A percentile compares a stretch with the other conserved stretches of the same genome.
phyloP scores from a whole-genome alignment of 2,329 filamentous ascomycete genomes.

The Ophiosphaerella narmari region DNA sequence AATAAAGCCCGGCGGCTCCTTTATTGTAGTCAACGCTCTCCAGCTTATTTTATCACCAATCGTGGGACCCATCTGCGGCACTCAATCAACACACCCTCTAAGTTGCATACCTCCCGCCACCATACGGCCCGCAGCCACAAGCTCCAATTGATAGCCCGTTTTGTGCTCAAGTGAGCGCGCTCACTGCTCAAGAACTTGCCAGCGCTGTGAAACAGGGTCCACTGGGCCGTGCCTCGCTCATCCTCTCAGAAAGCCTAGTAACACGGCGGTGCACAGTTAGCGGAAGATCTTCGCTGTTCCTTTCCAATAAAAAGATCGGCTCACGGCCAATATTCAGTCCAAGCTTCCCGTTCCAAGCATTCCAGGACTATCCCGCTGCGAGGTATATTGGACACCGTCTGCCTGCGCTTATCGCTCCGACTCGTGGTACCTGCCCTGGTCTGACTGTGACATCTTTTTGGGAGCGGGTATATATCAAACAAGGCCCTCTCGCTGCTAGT shows the following conservation, averaged over 20 bases:
- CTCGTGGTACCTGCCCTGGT: slow-evolving; percentile 11
- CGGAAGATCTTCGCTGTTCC: slow-evolving; percentile 38
- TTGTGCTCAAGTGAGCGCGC: slow-evolving; percentile 22
- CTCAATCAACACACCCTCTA: slow-evolving; percentile 11
- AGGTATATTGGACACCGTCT: slow-evolving; percentile 39
- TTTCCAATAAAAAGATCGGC: slow-evolving; percentile 38
- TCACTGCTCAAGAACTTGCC: slow-evolving; percentile 16
- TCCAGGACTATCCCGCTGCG: slow-evolving; percentile 36
- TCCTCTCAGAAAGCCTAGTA: slow-evolving; percentile 29
- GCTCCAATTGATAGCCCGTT: slow-evolving; percentile 29
- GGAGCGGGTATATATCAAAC: slow-evolving; percentile 7
- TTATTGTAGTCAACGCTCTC: not conserved
- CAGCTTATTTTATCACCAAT: slow-evolving; percentile 26
- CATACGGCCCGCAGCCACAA: slow-evolving; percentile 33
- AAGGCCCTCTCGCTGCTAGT: slow-evolving; percentile 29
- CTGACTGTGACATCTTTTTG: not conserved
- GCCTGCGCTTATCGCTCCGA: slow-evolving; percentile 22
- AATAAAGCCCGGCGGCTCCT: slow-evolving; percentile 12
- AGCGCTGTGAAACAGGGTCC: slow-evolving; percentile 35
- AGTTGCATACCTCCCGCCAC: slow-evolving; percentile 19
- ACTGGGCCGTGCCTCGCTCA: slow-evolving; percentile 23
- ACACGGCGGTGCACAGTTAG: slow-evolving; percentile 30
- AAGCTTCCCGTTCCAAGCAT: slow-evolving; percentile 27
- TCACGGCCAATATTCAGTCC: slow-evolving; percentile 26
- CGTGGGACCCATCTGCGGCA: slow-evolving; percentile 24